Evolutionary conservation across 2,329 filamentous ascomycete genomes (phyloP), one percentile per base, ranked within the genome.

Genomic region (Venturia aucupariae): DNA sequence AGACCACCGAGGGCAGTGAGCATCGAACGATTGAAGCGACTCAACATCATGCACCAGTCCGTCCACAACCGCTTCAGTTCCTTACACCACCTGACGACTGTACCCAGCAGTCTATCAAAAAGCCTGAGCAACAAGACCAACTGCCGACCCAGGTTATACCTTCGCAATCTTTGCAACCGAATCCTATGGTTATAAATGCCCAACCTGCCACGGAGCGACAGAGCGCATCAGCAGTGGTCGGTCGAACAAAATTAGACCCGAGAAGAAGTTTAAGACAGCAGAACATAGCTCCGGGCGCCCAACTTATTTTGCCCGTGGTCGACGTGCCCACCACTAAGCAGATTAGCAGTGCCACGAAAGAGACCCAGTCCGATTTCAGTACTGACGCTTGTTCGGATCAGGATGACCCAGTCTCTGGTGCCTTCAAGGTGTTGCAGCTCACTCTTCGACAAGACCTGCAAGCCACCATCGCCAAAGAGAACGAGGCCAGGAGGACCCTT

Each of bases 361-460:
- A 22, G 7, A 24, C 22, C 17, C 46, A 51, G 4, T 15, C 22
- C 2, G 1, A 22, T 51, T 22, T 13, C 5, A 3, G 2, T 11
- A 51, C 46, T 11, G 22, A 27, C 10, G 46, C 51, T 19, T n/a
- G 7, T 35, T 22, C 51, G 19, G 19, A 13, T 35, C 51, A 39
- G 17, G 22, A 11, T 32, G 35, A 39, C 15, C 27, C 41, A 30
- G 24, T 54, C 22, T 17, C 39, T 30, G 61, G 17, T 32, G 61
- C 35, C 19, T 41, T 61, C 6, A 10, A 54, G n/a, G 17, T 63
- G 30, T 63, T 63, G 44, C 39, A 39, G 61, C 30, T 46, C 22
- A 63, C 61, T 63, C 15, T 54, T 8, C 24, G 54, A 39, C 61
- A 63, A 46, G 32, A 61, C 11, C 59, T 42, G 3, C 59, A 61